phyloP scores from a whole-genome alignment of 768 basidiomycete species.

The Hortiboletus campestris region DNA sequence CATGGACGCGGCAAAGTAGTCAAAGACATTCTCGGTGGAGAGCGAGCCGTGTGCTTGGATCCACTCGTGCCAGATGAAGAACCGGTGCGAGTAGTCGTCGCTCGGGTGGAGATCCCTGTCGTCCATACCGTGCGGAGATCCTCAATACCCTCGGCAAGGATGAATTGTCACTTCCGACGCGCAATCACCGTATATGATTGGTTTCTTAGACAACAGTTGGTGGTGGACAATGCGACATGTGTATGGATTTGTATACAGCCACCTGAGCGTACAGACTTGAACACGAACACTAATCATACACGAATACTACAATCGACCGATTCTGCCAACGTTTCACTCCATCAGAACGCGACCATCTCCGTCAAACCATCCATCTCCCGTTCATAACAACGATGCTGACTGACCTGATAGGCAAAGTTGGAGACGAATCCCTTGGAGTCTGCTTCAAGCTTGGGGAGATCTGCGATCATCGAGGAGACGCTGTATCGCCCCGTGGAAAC shows the following conservation, averaged over 20 bases:
- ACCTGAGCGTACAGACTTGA: background rate
- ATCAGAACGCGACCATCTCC: slow-evolving; percentile 47
- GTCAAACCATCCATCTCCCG: slow-evolving; percentile 60
- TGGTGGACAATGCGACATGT: too few relatives aligned
- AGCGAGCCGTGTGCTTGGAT: slow-evolving; percentile 82
- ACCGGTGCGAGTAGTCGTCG: slow-evolving; percentile 78
- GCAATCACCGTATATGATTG: too few relatives aligned
- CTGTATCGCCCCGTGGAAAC: slow-evolving; percentile 58
- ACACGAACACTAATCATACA: slow-evolving; percentile 10
- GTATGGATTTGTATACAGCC: slow-evolving; percentile 30
- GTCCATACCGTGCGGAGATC: too few relatives aligned
- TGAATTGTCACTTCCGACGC: slow-evolving; percentile 16
- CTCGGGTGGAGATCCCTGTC: slow-evolving; percentile 68
- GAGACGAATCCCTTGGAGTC: slow-evolving; percentile 52
- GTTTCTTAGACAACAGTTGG: too few relatives aligned
- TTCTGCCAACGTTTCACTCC: background rate
- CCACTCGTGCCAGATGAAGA: slow-evolving; percentile 93
- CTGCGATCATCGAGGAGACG: slow-evolving; percentile 35
- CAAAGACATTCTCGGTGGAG: slow-evolving; percentile 75
- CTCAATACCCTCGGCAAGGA: too few relatives aligned
- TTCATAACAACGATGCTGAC: slow-evolving; percentile 63
- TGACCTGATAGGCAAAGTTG: slow-evolving; percentile 61
- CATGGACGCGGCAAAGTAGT: slow-evolving; percentile 88
- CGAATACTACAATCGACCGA: background rate
- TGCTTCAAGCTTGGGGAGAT: slow-evolving; percentile 42